Evolutionary conservation across 140 eudicot species (phyloP), one percentile per base, ranked within the genome.

Genomic region (Oenanthe javanica): DNA sequence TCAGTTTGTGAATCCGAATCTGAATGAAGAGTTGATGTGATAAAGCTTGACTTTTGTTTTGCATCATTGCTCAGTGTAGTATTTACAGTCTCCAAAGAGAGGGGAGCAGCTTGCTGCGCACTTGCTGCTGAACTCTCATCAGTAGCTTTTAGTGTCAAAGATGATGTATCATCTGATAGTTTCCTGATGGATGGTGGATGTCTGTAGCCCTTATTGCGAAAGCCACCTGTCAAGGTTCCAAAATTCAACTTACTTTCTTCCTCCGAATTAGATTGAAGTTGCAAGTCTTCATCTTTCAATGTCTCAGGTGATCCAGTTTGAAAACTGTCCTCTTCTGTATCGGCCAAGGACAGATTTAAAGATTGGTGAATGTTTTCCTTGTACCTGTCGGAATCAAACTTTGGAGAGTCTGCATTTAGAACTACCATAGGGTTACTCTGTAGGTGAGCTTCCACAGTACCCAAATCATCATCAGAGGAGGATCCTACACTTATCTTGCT

Each of bases 221-320:
- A 50, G 72, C 97, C 96, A 79, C 96, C 98, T 23, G 89, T 86
- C 84, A 94, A 85, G 48, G 87, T 80, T 72, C 89, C 91, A 69
- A 89, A 88, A 15, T 84, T 89, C 79, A 94, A 79, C 79, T 82
- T 86, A 27, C 75, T 79, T 47, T 83, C 93, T 18, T 49, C 79
- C 50, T 87, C 88, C 42, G 85, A 74, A 80, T 66, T 78, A 8
- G 85, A 45, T 38, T 11, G 83, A 27, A 63, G 11, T 46, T 67
- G 36, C 67, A 21, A 64, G 10, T 79, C 83, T 45, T 73, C 77
- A 54, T 76, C 85, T 48, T 70, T 52, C 69, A 49, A 49, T 2
- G 23, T 27, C 36, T 55, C 75, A 54, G 40, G 75, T 61, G 80
- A 47, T 25, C 50, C 81, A 45, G 78, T 48, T 52, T 45, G 49